Evolutionary conservation across 805 yeast species (phyloP).

Genomic region (Candida vaughaniae): DNA sequence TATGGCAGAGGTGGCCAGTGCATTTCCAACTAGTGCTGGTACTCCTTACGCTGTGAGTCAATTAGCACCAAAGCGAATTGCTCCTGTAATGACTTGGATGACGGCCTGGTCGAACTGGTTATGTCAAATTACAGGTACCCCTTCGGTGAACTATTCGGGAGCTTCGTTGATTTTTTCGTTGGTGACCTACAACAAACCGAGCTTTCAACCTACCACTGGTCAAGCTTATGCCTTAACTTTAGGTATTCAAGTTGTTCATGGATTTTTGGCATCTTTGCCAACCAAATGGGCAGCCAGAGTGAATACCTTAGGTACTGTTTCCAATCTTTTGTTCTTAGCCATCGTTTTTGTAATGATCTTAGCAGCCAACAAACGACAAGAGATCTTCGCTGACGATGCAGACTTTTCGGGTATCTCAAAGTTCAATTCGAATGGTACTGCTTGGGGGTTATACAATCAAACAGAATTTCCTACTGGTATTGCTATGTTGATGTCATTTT

Average conservation of each 20-base stretch:
- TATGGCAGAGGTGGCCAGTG: slow-evolving; percentile 64
- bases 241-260: slow-evolving; percentile 49
- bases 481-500: slow-evolving; percentile 53
- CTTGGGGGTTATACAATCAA: slow-evolving; percentile 56
- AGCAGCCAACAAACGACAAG: slow-evolving; percentile 48
- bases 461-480: slow-evolving; percentile 67
- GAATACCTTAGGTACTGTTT: slow-evolving; percentile 49
- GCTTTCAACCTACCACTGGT: slow-evolving; percentile 45
- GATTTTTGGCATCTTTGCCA: slow-evolving; percentile 50
- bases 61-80: slow-evolving; percentile 54
- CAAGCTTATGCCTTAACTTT: slow-evolving; percentile 52
- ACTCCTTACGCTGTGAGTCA: slow-evolving; percentile 67
- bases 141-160: slow-evolving; percentile 57
- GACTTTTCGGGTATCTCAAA: slow-evolving; percentile 28
- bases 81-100: slow-evolving; percentile 58
- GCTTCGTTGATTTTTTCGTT: slow-evolving; percentile 58
- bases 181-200: slow-evolving; percentile 37
- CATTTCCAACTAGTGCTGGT: slow-evolving; percentile 69
- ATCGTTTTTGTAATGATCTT: slow-evolving; percentile 55
- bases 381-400: slow-evolving; percentile 17
- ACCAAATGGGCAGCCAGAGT: slow-evolving; percentile 54
- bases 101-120: slow-evolving; percentile 67
- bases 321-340: slow-evolving; percentile 48
- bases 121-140: slow-evolving; percentile 62
- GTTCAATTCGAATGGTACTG: slow-evolving; percentile 47